phyloP scores from a whole-genome alignment of 352 stramenopile species.

The Phytophthora fragariae region DNA sequence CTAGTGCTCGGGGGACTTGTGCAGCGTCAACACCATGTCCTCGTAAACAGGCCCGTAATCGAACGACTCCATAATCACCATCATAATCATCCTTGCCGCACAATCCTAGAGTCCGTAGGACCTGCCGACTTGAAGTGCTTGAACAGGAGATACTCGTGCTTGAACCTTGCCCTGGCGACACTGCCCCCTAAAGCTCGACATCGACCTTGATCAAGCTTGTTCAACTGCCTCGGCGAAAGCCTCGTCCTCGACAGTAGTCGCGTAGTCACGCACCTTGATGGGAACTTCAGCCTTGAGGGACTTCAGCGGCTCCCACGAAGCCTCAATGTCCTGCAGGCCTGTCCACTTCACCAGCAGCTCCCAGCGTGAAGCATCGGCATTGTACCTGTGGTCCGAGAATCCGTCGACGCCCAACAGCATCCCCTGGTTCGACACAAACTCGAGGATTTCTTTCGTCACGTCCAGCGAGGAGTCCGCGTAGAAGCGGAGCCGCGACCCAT shows the following conservation, averaged over 20 bases:
- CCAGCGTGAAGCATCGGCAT: not conserved
- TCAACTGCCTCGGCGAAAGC: not conserved
- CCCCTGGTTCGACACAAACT: conserved; percentile 2
- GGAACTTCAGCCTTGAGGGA: not conserved
- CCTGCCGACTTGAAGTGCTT: not conserved
- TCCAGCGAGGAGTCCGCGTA: not conserved
- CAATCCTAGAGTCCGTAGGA: not conserved
- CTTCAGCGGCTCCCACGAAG: conserved; percentile 1
- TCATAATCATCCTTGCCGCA: not conserved
- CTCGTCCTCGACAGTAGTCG: not conserved
- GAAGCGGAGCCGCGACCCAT: not conserved
- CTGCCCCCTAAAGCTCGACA: not conserved
- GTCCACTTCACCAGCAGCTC: not conserved
- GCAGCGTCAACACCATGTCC: not conserved
- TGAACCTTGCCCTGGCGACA: conserved; percentile 1
- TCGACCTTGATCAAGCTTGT: not conserved
- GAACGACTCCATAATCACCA: not conserved
- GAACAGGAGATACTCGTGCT: not conserved
- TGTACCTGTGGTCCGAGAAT: not conserved
- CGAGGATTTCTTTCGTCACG: not conserved
- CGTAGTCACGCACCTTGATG: not conserved
- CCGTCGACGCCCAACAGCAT: conserved; percentile 2
- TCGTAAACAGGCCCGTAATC: not conserved
- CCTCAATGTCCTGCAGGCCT: not conserved
- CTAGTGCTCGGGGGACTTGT: not conserved